Conservation (phyloP, 352 stramenopile species). For the Phytophthora citricola region DNA sequence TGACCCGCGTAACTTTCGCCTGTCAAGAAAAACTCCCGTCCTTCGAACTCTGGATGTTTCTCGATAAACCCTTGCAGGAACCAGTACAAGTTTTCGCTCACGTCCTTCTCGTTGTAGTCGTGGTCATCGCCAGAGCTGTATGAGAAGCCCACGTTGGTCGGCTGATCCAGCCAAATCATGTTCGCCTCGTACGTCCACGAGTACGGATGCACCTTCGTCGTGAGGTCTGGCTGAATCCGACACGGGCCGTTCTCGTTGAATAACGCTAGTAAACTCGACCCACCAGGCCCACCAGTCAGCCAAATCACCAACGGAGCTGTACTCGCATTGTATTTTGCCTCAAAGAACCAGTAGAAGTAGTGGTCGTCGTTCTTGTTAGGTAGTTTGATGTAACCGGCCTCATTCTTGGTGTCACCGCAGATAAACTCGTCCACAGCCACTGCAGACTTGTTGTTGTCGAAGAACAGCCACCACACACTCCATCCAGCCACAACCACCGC, state of each 20-base stretch:
- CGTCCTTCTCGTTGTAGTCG: slow-evolving; percentile 44
- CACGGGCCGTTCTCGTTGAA: slow-evolving; percentile 41
- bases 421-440: slow-evolving; percentile 9
- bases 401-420: slow-evolving; percentile 38
- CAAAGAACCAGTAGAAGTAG: slow-evolving; percentile 79
- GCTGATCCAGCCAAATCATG: slow-evolving; percentile 66
- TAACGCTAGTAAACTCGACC: slow-evolving; percentile 55
- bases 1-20: slow-evolving; percentile 38
- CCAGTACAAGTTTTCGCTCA: slow-evolving; percentile 52
- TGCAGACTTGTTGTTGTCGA: slow-evolving; percentile 9
- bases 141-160: slow-evolving; percentile 52
- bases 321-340: slow-evolving; percentile 40
- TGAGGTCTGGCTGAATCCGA: slow-evolving; percentile 33
- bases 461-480: slow-evolving; percentile 21
- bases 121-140: slow-evolving; percentile 26
- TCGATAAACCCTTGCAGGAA: slow-evolving; percentile 52
- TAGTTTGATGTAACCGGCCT: slow-evolving; percentile 59
- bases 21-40: slow-evolving; percentile 49
- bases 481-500: slow-evolving; percentile 11
- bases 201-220: slow-evolving; percentile 48
- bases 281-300: slow-evolving; percentile 48
- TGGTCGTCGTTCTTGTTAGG: slow-evolving; percentile 63
- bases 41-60: slow-evolving; percentile 51
- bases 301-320: slow-evolving; percentile 60
- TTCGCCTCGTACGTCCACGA: slow-evolving; percentile 61